Evolutionary conservation across 2,329 filamentous ascomycete species (phyloP).

Genomic region (Microascus cirrosus): DNA sequence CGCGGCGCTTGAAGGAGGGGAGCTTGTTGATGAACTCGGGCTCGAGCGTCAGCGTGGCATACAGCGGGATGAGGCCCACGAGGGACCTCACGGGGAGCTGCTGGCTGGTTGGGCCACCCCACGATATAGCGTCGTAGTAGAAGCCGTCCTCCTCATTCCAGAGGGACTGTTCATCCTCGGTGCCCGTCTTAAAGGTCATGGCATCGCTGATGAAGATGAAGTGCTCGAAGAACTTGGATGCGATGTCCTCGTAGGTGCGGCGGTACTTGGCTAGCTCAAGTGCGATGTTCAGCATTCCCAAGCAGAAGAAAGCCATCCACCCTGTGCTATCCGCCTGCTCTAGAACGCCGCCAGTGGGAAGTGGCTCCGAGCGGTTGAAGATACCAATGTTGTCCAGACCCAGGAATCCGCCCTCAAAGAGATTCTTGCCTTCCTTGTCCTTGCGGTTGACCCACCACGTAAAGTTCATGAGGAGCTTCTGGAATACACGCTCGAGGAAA

Average conservation of each 20-base stretch:
- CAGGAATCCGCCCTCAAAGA: conserved; percentile 93
- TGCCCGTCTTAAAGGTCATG: conserved; percentile 72
- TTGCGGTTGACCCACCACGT: conserved; percentile 99
- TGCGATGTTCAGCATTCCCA: conserved; percentile 95
- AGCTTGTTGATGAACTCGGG: conserved; percentile 88
- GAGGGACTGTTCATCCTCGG: conserved; percentile 65
- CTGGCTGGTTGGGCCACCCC: conserved; percentile 86
- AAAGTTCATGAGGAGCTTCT: conserved; percentile 91
- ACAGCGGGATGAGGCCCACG: conserved; percentile 87
- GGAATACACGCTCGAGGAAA: conserved; percentile 92
- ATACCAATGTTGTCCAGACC: conserved; percentile 94
- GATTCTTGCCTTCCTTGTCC: conserved; percentile 87
- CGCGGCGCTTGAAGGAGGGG: conserved; percentile 81
- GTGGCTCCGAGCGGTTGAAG: conserved; percentile 91
- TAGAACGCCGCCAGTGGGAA: conserved; percentile 84
- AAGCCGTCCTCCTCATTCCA: conserved; percentile 97
- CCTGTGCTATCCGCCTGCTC: conserved; percentile 97
- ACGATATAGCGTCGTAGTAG: conserved; percentile 97
- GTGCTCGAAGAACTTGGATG: conserved; percentile 97
- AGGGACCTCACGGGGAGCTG: conserved; percentile 87
- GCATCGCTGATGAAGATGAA: conserved; percentile 97
- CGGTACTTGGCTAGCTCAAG: conserved; percentile 92
- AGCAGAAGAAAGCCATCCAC: conserved; percentile 97
- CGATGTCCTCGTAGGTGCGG: conserved; percentile 91
- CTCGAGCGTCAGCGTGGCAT: conserved; percentile 83